Conservation (phyloP, 1,284 basidiomycete species). For the Moesziomyces aphidis region DNA sequence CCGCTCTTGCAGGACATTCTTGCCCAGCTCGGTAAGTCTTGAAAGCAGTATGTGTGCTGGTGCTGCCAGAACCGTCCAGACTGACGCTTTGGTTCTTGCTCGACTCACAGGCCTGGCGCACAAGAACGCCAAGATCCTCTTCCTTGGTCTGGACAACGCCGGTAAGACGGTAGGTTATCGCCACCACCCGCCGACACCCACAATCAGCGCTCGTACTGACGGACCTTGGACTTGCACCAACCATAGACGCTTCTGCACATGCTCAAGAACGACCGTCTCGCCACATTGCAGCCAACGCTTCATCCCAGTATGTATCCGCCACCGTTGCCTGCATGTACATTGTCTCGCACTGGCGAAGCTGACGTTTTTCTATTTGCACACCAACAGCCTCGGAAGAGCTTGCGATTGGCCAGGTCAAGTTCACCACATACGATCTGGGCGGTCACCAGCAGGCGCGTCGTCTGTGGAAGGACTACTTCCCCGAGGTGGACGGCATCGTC, state of each 20-base stretch:
- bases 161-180: conserved; percentile 88
- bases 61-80: no score
- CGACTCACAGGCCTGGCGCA: conserved; percentile 79
- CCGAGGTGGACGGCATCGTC: conserved; percentile 98
- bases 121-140: conserved; percentile 99
- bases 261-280: conserved; percentile 99
- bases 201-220: no score
- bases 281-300: conserved; percentile 96
- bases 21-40: conserved; percentile 63
- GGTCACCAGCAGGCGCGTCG: conserved; percentile 98
- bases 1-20: conserved; percentile 59
- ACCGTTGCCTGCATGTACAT: no score
- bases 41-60: conserved; percentile 6
- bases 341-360: background rate
- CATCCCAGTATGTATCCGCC: conserved; percentile 83
- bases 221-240: background rate
- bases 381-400: conserved; percentile 93
- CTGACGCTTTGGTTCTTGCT: background rate
- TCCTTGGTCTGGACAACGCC: conserved; percentile 96
- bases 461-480: conserved; percentile 99
- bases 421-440: conserved; percentile 98
- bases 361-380: background rate
- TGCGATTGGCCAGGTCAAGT: conserved; percentile 98
- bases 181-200: conserved; percentile 74
- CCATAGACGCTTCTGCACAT: conserved; percentile 94